phyloP scores from a whole-genome alignment of 345 rosid genomes.

The Populus tremula region DNA sequence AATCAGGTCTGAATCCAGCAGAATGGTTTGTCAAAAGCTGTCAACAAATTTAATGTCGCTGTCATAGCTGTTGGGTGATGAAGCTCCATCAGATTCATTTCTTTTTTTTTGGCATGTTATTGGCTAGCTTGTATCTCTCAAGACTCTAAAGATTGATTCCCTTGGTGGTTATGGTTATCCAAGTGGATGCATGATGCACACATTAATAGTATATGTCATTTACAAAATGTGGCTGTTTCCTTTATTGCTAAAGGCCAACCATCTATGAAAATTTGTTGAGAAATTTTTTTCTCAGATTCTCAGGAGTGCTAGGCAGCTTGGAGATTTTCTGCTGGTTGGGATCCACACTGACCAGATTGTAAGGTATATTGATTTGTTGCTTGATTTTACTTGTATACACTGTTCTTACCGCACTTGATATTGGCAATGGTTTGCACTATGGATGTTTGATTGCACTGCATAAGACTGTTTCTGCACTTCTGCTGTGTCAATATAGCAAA shows the following conservation, averaged over 20 bases:
- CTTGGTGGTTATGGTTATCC: not conserved
- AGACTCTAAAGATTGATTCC: not conserved
- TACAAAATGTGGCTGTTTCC: not conserved
- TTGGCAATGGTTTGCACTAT: not conserved
- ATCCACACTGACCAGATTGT: slow-evolving; percentile 79
- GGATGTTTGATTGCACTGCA: not conserved
- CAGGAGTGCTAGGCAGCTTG: slow-evolving; percentile 81
- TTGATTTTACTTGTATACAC: slow-evolving; percentile 7
- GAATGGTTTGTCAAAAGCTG: not conserved
- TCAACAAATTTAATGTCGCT: not conserved
- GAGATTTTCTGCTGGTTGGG: slow-evolving; percentile 93
- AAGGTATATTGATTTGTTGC: slow-evolving; percentile 45
- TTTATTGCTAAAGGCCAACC: not conserved
- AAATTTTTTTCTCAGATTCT: slow-evolving; percentile 53
- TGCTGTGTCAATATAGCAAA: not conserved
- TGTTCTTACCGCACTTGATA: not conserved
- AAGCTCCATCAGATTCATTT: not conserved
- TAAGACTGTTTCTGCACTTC: not conserved
- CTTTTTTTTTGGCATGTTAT: not conserved
- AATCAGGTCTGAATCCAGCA: not conserved
- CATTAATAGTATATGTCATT: not conserved
- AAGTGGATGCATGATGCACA: slow-evolving; percentile 1
- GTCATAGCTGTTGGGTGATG: not conserved
- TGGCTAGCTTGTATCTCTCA: not conserved
- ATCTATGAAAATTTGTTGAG: not conserved